These are phyloP conservation scores for Diplodia mutila DNA, from an alignment of 2,329 filamentous ascomycete genomes.

Conservation along the genomic window DNA sequence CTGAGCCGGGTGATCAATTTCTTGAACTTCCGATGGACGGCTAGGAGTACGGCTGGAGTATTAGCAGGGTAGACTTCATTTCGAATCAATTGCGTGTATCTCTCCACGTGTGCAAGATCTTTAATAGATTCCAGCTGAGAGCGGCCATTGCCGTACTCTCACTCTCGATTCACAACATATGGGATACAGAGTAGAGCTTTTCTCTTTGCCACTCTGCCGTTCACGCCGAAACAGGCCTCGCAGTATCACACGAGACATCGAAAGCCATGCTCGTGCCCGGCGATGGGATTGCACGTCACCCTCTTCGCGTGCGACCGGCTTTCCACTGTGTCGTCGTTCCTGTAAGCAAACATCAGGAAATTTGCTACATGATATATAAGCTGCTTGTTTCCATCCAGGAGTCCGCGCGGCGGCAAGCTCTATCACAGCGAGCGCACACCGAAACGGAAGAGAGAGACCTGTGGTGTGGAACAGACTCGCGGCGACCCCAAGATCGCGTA, in stretches of 20 bases:
- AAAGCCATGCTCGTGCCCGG: too few relatives aligned
- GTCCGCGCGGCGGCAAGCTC: not conserved
- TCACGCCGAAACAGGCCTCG: not conserved
- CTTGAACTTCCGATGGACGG: too few relatives aligned
- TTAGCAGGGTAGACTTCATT: not conserved
- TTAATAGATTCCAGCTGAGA: too few relatives aligned
- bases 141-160: not conserved
- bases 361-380: too few relatives aligned
- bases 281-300: too few relatives aligned
- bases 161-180: not conserved
- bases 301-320: too few relatives aligned
- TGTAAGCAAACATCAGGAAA: too few relatives aligned
- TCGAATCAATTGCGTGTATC: not conserved
- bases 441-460: slow-evolving; percentile 42
- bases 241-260: not conserved
- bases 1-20: too few relatives aligned
- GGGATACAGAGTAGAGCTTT: not conserved
- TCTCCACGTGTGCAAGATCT: not conserved
- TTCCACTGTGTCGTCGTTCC: too few relatives aligned
- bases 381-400: not conserved
- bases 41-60: too few relatives aligned
- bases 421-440: not conserved
- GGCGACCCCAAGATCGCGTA: slow-evolving; percentile 68
- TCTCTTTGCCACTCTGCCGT: not conserved
- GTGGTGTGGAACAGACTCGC: slow-evolving; percentile 80